Evolutionary conservation across 176 grass and related monocot genomes (phyloP).

Genomic region (Triticum urartu): DNA sequence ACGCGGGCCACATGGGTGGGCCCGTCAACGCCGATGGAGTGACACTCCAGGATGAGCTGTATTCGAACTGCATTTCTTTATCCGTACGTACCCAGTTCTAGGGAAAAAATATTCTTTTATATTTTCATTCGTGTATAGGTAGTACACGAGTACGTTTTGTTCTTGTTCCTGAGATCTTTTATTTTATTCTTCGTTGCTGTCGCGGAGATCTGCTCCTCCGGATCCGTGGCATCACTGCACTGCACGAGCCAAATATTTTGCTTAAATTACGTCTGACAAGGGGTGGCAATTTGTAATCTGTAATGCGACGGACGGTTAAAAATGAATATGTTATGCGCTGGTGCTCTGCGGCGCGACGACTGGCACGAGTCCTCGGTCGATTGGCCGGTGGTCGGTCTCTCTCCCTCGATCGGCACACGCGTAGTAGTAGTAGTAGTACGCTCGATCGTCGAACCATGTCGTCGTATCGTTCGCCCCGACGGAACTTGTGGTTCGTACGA

Average conservation of each 20-base stretch:
- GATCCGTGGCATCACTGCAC: background rate
- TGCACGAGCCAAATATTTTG: too few relatives aligned
- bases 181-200: background rate
- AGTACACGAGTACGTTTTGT: background rate
- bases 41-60: slow-evolving; percentile 27
- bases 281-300: background rate
- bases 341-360: too few relatives aligned
- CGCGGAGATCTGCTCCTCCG: background rate
- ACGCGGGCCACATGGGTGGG: slow-evolving; percentile 50
- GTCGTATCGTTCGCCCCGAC: too few relatives aligned
- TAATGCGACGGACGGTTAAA: background rate
- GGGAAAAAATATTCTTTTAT: background rate
- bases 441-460: too few relatives aligned
- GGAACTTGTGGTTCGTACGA: too few relatives aligned
- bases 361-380: too few relatives aligned
- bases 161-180: background rate
- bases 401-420: too few relatives aligned
- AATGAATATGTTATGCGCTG: background rate
- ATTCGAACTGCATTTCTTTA: background rate
- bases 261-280: too few relatives aligned
- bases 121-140: too few relatives aligned
- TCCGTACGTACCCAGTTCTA: background rate
- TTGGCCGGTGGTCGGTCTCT: too few relatives aligned
- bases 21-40: background rate
- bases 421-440: too few relatives aligned